These are phyloP conservation scores for Ogataea zsoltii DNA, from an alignment of 805 yeast species.

Conservation along the genomic window DNA sequence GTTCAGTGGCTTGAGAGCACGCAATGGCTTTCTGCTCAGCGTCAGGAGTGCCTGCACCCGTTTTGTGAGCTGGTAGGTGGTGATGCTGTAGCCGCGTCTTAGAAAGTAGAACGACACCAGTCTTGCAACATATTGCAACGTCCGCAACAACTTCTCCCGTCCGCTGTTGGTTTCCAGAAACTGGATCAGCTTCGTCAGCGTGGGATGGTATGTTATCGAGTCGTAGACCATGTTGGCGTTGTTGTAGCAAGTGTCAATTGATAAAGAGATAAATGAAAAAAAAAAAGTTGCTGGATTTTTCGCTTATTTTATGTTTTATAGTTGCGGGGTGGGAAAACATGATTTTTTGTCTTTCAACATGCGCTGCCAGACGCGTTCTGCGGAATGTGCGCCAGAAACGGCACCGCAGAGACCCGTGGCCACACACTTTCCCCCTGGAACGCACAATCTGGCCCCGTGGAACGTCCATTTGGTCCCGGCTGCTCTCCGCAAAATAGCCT, in stretches of 20 bases:
- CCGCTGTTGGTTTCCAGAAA: conserved; percentile 68
- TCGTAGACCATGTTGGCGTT: conserved; percentile 59
- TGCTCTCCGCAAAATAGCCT: conserved; percentile 5
- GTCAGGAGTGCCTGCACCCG: conserved; percentile 63
- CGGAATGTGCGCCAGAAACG: too few relatives aligned
- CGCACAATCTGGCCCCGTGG: too few relatives aligned
- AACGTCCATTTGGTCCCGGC: background rate
- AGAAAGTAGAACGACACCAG: conserved; percentile 64
- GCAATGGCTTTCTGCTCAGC: conserved; percentile 75
- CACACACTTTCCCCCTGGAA: too few relatives aligned
- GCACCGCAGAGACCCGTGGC: too few relatives aligned
- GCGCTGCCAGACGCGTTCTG: too few relatives aligned
- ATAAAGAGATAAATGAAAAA: background rate
- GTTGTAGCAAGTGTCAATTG: too few relatives aligned
- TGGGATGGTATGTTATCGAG: conserved; percentile 72
- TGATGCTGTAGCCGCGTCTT: conserved; percentile 51
- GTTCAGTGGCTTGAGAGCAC: conserved; percentile 78
- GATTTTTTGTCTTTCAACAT: too few relatives aligned
- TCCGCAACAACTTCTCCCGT: conserved; percentile 77
- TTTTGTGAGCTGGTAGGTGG: conserved; percentile 49
- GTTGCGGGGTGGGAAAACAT: too few relatives aligned
- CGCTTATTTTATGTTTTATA: conserved; percentile 1
- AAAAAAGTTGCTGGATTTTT: background rate
- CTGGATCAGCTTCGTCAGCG: conserved; percentile 57
- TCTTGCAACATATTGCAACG: conserved; percentile 77